Base-by-base conservation (phyloP, 2,329 filamentous ascomycete species). In the Trichophyton schoenleinii region DNA sequence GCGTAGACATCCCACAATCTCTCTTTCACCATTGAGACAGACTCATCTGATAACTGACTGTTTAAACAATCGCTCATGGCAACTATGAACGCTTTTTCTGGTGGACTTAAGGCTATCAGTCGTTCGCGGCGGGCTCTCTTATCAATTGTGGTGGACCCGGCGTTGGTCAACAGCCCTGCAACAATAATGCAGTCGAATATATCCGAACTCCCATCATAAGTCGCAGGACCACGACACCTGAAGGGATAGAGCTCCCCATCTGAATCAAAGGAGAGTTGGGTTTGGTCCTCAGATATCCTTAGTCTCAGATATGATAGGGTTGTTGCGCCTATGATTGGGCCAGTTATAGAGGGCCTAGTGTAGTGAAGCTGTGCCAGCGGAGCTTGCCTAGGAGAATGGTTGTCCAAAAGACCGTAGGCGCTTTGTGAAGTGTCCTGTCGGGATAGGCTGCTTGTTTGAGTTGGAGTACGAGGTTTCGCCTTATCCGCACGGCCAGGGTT, bases 141-240 rank as follows among this genome's bases (percentile, higher is more conserved):
- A 57, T 76, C 74, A 4, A 68, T 63, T 6, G 65, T 65, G 1
- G 73, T 74, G 9, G 69, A 72, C 9, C 74, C 73, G 3, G 68
- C 71, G 48, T 74, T 68, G 5, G 73, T 67, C n/a, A 76, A 61
- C 59, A 65, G 72, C 0, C 70, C 73, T 2, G 68, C 65, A n/a
- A 74, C 69, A 53, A 75, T 71, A 4, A 67, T 62, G 53, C 67
- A 69, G 57, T 75, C 72, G 13, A 73, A 62, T 8, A 65, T 63
- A 60, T 65, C 67, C 8, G 71, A 70, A n/a, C 62, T 63, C 1
- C 34, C 18, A 60, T 57, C 36, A 3, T 34, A 18, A 59, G 67
- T 69, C 8, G 70, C 60, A 5, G 73, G 73, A 0, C 72, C 73
- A 3, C 70, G 68, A 2, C 72, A 72, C 34, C 69, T 67, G 41